Conservation (phyloP, 257 asterid species). For the Cynanchum wilfordii region DNA sequence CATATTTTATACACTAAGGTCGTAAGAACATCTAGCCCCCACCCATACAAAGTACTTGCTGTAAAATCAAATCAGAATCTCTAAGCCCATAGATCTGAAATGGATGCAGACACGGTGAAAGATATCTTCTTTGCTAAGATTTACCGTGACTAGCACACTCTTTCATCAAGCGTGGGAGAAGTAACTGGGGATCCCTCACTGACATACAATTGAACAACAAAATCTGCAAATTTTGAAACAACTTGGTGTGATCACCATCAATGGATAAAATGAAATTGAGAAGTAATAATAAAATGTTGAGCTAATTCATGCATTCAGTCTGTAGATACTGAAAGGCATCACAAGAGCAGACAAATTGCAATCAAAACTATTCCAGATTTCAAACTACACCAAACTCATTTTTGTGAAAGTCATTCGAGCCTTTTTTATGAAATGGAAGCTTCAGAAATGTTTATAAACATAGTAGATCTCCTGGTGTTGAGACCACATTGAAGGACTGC, state of each 20-base stretch:
- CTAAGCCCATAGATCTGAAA: neutral
- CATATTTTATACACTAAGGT: neutral
- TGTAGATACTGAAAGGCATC: neutral
- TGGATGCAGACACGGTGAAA: neutral
- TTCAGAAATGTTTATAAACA: neutral
- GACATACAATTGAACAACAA: slow-evolving; percentile 96
- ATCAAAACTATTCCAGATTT: neutral
- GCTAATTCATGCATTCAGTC: neutral
- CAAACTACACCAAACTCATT: neutral
- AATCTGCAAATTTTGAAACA: slow-evolving; percentile 55
- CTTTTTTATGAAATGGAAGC: neutral
- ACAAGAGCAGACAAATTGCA: neutral
- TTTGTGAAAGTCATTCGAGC: neutral
- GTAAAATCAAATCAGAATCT: neutral
- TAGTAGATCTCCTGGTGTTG: neutral
- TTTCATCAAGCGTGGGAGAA: slow-evolving; percentile 71
- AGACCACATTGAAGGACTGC: neutral
- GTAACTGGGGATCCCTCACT: slow-evolving; percentile 89
- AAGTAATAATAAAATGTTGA: neutral
- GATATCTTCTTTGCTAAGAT: slow-evolving; percentile 15
- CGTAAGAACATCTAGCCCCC: neutral
- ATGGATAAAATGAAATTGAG: neutral
- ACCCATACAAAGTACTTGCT: neutral
- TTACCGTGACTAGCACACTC: slow-evolving; percentile 84
- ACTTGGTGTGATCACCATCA: slow-evolving; percentile 4